A percentile compares a stretch with the other conserved stretches of the same genome.
These are phyloP conservation scores for Calonectria leucothoes DNA, from an alignment of 2,329 filamentous ascomycete species.

Conservation along the genomic window DNA sequence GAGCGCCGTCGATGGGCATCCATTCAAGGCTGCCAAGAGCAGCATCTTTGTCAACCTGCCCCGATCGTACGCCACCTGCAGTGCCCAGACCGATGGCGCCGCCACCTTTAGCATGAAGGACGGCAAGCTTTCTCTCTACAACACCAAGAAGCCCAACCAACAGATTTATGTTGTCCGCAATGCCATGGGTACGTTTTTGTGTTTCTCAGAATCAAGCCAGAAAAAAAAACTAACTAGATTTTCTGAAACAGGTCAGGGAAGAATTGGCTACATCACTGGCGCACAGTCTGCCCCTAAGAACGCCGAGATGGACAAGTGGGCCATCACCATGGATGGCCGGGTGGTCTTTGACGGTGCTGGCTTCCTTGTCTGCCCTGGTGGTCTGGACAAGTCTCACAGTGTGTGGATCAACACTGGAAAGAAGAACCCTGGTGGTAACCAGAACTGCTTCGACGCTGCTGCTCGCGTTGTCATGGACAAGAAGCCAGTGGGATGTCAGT, in stretches of 20 bases:
- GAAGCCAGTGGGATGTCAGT: constrained; percentile 51
- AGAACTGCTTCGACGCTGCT: constrained; percentile 51
- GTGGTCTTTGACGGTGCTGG: constrained; percentile 57
- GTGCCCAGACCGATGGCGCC: constrained; percentile 47
- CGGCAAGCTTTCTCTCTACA: constrained; percentile 60
- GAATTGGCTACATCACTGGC: constrained; percentile 63
- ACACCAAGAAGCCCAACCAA: constrained; percentile 54
- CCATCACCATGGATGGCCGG: constrained; percentile 54
- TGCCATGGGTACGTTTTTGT: constrained; percentile 62
- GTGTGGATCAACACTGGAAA: constrained; percentile 50
- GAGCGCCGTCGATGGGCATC: constrained; percentile 59
- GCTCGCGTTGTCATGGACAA: constrained; percentile 42
- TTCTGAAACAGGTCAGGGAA: constrained; percentile 59
- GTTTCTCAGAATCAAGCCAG: too few relatives aligned
- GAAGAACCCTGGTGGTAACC: constrained; percentile 49
- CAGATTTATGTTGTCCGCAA: constrained; percentile 66
- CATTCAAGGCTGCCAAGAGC: constrained; percentile 56
- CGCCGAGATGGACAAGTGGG: constrained; percentile 60
- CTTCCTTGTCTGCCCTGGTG: constrained; percentile 65
- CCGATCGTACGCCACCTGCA: constrained; percentile 62
- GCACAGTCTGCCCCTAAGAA: constrained; percentile 52
- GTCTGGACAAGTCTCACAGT: constrained; percentile 53
- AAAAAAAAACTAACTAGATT: not conserved
- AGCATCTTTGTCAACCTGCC: constrained; percentile 57
- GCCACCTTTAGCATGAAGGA: constrained; percentile 63